Base-by-base conservation (phyloP, 768 basidiomycete species). In the Porphyrellus cyaneotinctus region DNA sequence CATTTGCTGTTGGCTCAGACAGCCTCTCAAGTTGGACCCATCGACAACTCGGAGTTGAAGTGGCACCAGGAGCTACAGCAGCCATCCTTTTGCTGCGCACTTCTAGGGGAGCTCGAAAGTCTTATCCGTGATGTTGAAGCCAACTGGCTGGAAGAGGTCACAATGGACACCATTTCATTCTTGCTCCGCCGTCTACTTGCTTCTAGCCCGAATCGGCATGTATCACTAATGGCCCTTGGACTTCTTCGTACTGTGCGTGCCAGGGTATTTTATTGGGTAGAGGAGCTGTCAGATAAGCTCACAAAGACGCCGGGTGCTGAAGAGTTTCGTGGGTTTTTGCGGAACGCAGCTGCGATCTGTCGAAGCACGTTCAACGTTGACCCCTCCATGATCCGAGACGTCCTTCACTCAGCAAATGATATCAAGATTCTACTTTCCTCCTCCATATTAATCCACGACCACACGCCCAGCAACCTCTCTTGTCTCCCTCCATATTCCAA, bases 1-100 rank as follows among this genome's bases (percentile, higher is more conserved):
- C 70, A 78, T 52, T 49, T 68, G 0, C 65, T 82, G 0, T 22
- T 82, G 2, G 64, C 60, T 11, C 81, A 81, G 49, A 69, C 78
- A 18, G 69, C 66, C 2, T 74, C 70, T 52, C 78, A 83, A 53
- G 63, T 74, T 5, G 78, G 78, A 28, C 66, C 63, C 0, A n/a
- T 63, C 7, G 56, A 44, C 2, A 35, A 50, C 1, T 48, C 20
- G 12, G 47, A 37, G 18, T 53, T 65, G 47, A 60, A 56, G 22
- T 80, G 76, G 74, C 81, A 83, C 53, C 31, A 49, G 1, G 74
- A 78, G 17, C 58, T 77, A 7, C 44, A 43, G 6, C 11, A 37
- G 3, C 24, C 36, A 8, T 18, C 47, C 1, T 47, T 47, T 12
- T 67, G 74, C n/a, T 1, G 17, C 7, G 63, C 62, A 1, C 57